phyloP scores from a whole-genome alignment of 2,329 filamentous ascomycete species.

The Drechslera avenae region DNA sequence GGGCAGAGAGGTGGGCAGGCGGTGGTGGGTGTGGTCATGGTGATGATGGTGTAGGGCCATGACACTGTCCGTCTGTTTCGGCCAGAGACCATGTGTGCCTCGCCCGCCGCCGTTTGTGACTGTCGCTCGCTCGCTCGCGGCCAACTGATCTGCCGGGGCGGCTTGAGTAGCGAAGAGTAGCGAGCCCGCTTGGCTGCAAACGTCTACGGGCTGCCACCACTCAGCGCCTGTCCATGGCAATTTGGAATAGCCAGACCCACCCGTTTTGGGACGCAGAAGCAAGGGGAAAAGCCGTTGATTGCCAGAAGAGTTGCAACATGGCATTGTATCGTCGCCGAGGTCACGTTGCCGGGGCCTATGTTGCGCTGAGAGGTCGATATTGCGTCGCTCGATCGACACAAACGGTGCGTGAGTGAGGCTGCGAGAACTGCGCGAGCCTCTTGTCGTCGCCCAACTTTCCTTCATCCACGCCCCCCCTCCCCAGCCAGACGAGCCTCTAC shows the following conservation, averaged over 20 bases:
- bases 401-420: constrained; percentile 8
- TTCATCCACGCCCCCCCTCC: constrained; percentile 9
- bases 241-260: constrained; percentile 23
- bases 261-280: constrained; percentile 25
- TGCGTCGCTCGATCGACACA: constrained; percentile 10
- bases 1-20: too few species aligned
- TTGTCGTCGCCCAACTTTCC: constrained; percentile 9
- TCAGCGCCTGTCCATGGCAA: constrained; percentile 18
- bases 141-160: constrained; percentile 24
- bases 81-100: not conserved
- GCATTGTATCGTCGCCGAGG: constrained; percentile 8
- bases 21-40: too few species aligned
- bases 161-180: constrained; percentile 18
- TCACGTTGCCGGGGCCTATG: constrained; percentile 1
- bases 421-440: not conserved
- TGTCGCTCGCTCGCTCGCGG: not conserved
- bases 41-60: too few species aligned
- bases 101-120: constrained; percentile 23
- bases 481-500: constrained; percentile 4
- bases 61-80: too few species aligned
- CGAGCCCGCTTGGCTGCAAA: constrained; percentile 24
- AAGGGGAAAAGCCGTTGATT: constrained; percentile 9
- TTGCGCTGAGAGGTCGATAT: constrained; percentile 7
- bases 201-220: constrained; percentile 7
- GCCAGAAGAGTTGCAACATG: constrained; percentile 5